Evolutionary conservation across 768 basidiomycete genomes (phyloP).

Genomic region (Pleurotus salmoneostramineus): DNA sequence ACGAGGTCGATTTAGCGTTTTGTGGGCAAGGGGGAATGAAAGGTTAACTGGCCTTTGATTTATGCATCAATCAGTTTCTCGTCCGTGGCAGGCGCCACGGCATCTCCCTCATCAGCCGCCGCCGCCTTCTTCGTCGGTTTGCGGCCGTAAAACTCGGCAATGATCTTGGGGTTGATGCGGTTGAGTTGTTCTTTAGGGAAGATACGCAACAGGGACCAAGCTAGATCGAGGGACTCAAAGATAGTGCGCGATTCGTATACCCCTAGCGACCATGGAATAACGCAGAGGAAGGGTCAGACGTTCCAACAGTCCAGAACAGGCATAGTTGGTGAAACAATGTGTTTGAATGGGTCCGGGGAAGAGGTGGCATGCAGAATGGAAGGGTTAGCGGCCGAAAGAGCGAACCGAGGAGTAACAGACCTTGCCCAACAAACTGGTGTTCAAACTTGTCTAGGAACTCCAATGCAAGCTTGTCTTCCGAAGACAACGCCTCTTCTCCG

Average conservation of each 20-base stretch:
- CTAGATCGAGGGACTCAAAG: slow-evolving; percentile 96
- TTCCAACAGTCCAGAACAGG: not conserved
- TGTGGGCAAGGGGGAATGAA: not conserved
- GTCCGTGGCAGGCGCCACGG: slow-evolving; percentile 31
- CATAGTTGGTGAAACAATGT: not conserved
- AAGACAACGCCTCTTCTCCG: slow-evolving; percentile 93
- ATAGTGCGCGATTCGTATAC: slow-evolving; percentile 94
- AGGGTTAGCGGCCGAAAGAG: too few species aligned
- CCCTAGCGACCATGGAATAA: slow-evolving; percentile 38
- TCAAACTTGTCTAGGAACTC: slow-evolving; percentile 99
- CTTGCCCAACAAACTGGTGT: slow-evolving; percentile 95
- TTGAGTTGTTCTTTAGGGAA: slow-evolving; percentile 99
- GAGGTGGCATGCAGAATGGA: not conserved
- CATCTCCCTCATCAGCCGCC: slow-evolving; percentile 35
- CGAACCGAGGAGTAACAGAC: slow-evolving; percentile 29
- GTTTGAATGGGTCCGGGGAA: not conserved
- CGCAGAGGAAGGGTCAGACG: not conserved
- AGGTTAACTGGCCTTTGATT: slow-evolving; percentile 14
- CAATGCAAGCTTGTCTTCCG: slow-evolving; percentile 93
- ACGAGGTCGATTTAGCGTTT: not conserved
- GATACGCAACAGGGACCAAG: slow-evolving; percentile 93
- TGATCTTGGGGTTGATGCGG: slow-evolving; percentile 96
- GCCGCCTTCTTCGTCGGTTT: slow-evolving; percentile 68
- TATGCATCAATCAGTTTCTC: slow-evolving; percentile 67
- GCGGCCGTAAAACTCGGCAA: slow-evolving; percentile 88